These are phyloP conservation scores for Ochetophila trinervis DNA, from an alignment of 306 rosid species.

Conservation along the genomic window DNA sequence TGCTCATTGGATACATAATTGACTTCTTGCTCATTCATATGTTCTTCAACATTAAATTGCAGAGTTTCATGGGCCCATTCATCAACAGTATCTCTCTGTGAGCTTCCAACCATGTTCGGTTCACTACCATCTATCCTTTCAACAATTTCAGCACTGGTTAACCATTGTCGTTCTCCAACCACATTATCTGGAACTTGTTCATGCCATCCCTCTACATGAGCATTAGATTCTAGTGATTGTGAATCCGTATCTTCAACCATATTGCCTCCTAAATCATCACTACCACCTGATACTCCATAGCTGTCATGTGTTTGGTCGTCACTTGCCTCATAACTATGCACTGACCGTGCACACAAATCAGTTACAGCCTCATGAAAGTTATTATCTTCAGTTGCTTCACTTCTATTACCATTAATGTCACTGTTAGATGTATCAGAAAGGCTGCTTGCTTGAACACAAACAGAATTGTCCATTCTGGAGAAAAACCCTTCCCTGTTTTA, in stretches of 20 bases:
- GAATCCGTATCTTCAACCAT: conserved; percentile 30
- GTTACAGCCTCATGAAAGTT: conserved; percentile 37
- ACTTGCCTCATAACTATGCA: conserved; percentile 34
- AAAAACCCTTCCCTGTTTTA: conserved; percentile 74
- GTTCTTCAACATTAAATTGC: conserved; percentile 37
- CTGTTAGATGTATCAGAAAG: conserved; percentile 44
- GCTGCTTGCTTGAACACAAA: conserved; percentile 47
- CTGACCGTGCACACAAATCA: conserved; percentile 43
- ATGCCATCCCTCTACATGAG: conserved; percentile 36
- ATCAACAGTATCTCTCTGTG: conserved; percentile 29
- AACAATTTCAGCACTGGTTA: conserved; percentile 8
- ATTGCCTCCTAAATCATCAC: conserved; percentile 35
- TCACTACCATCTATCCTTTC: conserved; percentile 36
- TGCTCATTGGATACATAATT: conserved; percentile 36
- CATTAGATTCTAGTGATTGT: conserved; percentile 32
- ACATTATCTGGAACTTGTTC: conserved; percentile 40
- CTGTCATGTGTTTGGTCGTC: conserved; percentile 21
- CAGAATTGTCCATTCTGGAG: conserved; percentile 58
- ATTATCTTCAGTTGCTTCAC: conserved; percentile 41
- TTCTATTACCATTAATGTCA: conserved; percentile 37
- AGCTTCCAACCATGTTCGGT: conserved; percentile 34
- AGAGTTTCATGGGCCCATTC: conserved; percentile 31
- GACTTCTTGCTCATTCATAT: conserved; percentile 34
- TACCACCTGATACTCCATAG: conserved; percentile 34
- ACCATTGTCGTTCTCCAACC: conserved; percentile 27